Conservation (phyloP, 139 green algal species). For the Yamagishiella unicocca region DNA sequence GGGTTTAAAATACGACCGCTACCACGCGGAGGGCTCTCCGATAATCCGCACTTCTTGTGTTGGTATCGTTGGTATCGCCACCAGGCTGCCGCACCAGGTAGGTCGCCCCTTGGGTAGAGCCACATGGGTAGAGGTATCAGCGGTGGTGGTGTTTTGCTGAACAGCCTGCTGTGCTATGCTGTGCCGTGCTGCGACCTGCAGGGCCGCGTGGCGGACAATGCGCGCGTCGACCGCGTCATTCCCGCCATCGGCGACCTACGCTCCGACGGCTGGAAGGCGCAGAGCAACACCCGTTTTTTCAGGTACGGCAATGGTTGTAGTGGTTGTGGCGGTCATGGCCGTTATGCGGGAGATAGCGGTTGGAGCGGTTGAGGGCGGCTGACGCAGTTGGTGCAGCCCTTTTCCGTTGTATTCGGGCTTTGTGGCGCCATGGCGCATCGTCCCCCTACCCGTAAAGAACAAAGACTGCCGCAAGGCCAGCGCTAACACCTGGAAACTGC, state of each 20-base stretch:
- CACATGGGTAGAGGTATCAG: no score
- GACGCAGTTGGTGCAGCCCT: not conserved
- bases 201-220: not conserved
- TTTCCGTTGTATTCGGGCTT: not conserved
- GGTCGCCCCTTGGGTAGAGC: not conserved
- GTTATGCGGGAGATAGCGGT: not conserved
- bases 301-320: not conserved
- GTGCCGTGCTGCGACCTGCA: not conserved
- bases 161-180: not conserved
- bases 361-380: not conserved
- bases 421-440: no score
- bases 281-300: not conserved
- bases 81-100: not conserved
- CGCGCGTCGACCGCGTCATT: not conserved
- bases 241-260: not conserved
- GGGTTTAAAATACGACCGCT: not conserved
- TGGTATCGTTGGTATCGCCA: not conserved
- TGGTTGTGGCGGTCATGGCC: no score
- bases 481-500: no score
- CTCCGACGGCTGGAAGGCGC: conserved; percentile 1
- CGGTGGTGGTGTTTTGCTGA: no score
- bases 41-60: not conserved
- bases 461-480: not conserved
- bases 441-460: not conserved
- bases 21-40: not conserved